phyloP scores from a whole-genome alignment of 2,329 filamentous ascomycete species.

The Taxawa tesnikishii region DNA sequence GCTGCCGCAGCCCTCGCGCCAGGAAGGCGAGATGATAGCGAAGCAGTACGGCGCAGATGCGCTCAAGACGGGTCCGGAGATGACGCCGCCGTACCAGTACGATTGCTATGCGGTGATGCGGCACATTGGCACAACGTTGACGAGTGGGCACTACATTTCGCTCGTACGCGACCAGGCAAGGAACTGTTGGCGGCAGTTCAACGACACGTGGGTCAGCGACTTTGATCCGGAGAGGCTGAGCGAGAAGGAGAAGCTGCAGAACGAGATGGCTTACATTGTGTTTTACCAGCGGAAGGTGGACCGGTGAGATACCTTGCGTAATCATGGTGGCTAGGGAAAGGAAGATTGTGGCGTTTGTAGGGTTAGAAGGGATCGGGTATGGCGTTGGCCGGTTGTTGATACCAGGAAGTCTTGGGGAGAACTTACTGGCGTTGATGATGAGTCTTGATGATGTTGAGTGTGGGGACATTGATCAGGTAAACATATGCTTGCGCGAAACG shows the following conservation, averaged over 20 bases:
- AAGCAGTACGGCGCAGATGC: constrained; percentile 19
- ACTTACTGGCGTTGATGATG: too few species aligned
- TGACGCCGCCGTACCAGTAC: constrained; percentile 55
- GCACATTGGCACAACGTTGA: constrained; percentile 56
- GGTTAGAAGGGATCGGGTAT: too few species aligned
- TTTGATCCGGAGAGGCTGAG: constrained; percentile 43
- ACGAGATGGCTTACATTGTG: constrained; percentile 53
- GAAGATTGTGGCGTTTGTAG: too few species aligned
- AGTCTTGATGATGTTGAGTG: too few species aligned
- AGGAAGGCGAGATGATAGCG: constrained; percentile 17
- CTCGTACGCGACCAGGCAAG: constrained; percentile 40
- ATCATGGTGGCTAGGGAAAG: too few species aligned
- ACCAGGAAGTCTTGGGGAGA: too few species aligned
- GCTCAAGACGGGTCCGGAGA: constrained; percentile 26
- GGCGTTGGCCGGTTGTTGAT: too few species aligned
- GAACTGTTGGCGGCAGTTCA: constrained; percentile 48
- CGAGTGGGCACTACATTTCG: constrained; percentile 69
- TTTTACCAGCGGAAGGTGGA: constrained; percentile 43
- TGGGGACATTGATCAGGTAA: too few species aligned
- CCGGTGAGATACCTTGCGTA: too few species aligned
- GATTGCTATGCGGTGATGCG: constrained; percentile 77
- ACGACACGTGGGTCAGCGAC: constrained; percentile 43
- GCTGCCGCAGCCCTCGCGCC: constrained; percentile 32
- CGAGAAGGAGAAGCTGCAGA: constrained; percentile 41
- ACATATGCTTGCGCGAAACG: too few species aligned